Evolutionary conservation across 805 yeast species (phyloP).

Genomic region (Ogataea nakhonphanomensis): DNA sequence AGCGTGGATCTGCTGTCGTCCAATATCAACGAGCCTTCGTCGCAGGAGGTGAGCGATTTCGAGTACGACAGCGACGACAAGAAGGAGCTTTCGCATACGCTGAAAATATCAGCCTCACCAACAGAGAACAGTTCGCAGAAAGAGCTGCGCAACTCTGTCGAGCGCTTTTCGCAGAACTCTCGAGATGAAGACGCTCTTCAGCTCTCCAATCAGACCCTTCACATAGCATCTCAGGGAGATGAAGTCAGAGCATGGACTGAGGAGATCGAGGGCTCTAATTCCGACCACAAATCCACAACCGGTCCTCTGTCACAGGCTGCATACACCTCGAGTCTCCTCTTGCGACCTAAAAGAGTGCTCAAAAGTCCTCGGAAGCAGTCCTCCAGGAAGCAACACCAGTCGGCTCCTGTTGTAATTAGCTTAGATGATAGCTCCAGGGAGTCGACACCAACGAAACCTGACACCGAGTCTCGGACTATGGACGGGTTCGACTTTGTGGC

Average conservation of each 20-base stretch:
- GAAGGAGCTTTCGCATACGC: slow-evolving; percentile 5
- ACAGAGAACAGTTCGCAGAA: slow-evolving; percentile 7
- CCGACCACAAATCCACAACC: not conserved
- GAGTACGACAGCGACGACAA: slow-evolving; percentile 10
- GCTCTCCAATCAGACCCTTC: no score
- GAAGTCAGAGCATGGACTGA: not conserved
- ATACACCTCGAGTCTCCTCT: slow-evolving; percentile 6
- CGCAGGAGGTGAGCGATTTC: slow-evolving; percentile 21
- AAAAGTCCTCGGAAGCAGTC: slow-evolving; percentile 1
- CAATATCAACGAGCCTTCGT: slow-evolving; percentile 19
- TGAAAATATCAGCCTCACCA: slow-evolving; percentile 7
- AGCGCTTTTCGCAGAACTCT: slow-evolving; percentile 1
- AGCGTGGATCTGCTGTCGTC: slow-evolving; percentile 8
- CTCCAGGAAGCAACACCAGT: not conserved
- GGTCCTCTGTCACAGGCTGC: slow-evolving; percentile 10
- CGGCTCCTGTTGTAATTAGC: not conserved
- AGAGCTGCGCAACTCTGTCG: not conserved
- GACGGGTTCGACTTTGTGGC: slow-evolving; percentile 16
- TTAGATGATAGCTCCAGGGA: slow-evolving; percentile 29
- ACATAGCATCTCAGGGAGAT: no score
- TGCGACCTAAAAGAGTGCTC: slow-evolving; percentile 1
- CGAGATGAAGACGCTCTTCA: not conserved
- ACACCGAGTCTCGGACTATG: slow-evolving; percentile 34
- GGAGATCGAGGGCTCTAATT: not conserved
- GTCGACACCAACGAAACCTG: slow-evolving; percentile 19